A percentile compares a stretch with the other conserved stretches of the same genome.
Evolutionary conservation across 306 rosid species (phyloP).

Genomic region (Vicia villosa): DNA sequence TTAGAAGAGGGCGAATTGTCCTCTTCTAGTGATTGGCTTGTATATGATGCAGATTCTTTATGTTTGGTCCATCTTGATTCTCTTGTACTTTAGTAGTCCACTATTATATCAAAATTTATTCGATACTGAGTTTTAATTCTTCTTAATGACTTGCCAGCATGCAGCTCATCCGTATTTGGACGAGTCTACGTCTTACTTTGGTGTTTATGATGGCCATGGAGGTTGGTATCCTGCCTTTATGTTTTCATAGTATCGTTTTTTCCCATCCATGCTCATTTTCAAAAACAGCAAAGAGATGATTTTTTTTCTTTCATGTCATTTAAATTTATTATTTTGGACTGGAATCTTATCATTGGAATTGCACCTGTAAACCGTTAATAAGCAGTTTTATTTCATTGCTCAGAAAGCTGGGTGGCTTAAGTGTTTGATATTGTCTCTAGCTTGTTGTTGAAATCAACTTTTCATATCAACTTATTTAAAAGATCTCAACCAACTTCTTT

Average conservation of each 20-base stretch:
- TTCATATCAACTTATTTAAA: not conserved
- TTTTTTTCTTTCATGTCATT: slow-evolving; percentile 6
- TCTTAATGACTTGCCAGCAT: slow-evolving; percentile 63
- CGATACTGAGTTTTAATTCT: slow-evolving; percentile 20
- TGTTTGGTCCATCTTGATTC: slow-evolving; percentile 35
- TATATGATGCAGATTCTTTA: slow-evolving; percentile 21
- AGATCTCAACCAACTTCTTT: not conserved
- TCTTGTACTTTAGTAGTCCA: slow-evolving; percentile 16
- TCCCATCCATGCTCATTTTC: slow-evolving; percentile 21
- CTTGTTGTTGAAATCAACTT: not conserved
- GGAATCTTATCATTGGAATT: slow-evolving; percentile 8
- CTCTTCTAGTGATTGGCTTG: not conserved
- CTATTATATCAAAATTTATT: slow-evolving; percentile 10
- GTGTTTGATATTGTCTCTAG: slow-evolving; percentile 23
- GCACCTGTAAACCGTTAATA: not conserved
- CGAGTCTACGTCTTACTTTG: slow-evolving; percentile 85
- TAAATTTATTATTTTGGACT: slow-evolving; percentile 24
- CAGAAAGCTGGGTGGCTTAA: slow-evolving; percentile 18
- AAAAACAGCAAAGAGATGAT: not conserved
- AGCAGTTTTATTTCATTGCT: slow-evolving; percentile 4
- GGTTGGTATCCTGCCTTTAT: slow-evolving; percentile 49
- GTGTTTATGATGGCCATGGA: slow-evolving; percentile 99
- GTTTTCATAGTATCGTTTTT: slow-evolving; percentile 1
- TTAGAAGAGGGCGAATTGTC: not conserved
- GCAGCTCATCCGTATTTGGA: slow-evolving; percentile 84